Conservation (phyloP, 129 eudicot species). For the Centaurea solstitialis region DNA sequence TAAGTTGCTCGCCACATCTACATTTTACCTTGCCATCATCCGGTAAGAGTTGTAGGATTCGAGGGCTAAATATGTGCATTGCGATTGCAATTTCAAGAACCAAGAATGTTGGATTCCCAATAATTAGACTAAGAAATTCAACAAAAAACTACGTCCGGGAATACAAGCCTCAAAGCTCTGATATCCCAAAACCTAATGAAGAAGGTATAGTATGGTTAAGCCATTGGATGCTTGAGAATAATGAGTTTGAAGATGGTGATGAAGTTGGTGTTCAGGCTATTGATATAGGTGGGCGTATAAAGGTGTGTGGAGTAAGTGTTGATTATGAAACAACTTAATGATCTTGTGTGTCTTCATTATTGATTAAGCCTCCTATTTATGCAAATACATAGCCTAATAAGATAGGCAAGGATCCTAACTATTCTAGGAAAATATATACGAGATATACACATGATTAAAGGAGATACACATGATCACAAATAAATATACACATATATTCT, state of each 20-base stretch:
- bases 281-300: not conserved
- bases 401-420: too few relatives aligned
- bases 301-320: not conserved
- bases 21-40: slow-evolving; percentile 12
- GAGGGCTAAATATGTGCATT: slow-evolving; percentile 23
- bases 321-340: too few relatives aligned
- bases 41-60: not conserved
- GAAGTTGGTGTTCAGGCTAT: not conserved
- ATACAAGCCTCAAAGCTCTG: not conserved
- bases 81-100: not conserved
- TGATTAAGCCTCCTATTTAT: too few relatives aligned
- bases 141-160: not conserved
- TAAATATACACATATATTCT: too few relatives aligned
- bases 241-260: not conserved
- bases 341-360: too few relatives aligned
- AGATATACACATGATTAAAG: too few relatives aligned
- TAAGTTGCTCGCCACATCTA: not conserved
- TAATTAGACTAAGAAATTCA: not conserved
- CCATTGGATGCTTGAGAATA: not conserved
- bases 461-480: too few relatives aligned
- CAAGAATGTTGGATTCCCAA: not conserved
- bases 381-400: too few relatives aligned
- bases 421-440: too few relatives aligned
- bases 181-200: not conserved
- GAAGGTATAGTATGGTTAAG: not conserved